phyloP scores from a whole-genome alignment of 371 early-diverging fungal species.

The Coemansia sp. region DNA sequence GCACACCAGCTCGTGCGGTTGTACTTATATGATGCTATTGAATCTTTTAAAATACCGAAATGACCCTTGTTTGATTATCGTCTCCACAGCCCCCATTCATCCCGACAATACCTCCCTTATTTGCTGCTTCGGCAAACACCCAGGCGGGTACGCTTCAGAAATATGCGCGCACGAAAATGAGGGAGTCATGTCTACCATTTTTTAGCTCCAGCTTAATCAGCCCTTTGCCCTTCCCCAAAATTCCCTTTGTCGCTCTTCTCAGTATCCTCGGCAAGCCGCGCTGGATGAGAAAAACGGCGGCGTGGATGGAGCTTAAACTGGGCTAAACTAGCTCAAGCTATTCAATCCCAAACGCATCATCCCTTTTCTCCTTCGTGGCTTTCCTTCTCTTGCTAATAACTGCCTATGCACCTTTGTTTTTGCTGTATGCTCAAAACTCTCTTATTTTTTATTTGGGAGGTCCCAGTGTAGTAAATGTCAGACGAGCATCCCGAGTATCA shows the following conservation, averaged over 20 bases:
- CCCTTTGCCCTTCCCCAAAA: neutral
- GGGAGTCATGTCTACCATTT: neutral
- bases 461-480: constrained; percentile 43
- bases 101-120: constrained; percentile 6
- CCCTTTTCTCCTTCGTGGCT: constrained; percentile 2
- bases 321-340: neutral
- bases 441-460: neutral
- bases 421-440: neutral
- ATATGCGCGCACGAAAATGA: neutral
- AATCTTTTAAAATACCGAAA: constrained; percentile 7
- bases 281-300: neutral
- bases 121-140: neutral
- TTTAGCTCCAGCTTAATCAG: constrained; percentile 2
- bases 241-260: neutral
- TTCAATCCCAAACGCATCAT: neutral
- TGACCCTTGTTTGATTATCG: constrained; percentile 15
- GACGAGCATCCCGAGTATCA: constrained; percentile 26
- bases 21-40: constrained; percentile 10
- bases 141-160: neutral
- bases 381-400: constrained; percentile 3
- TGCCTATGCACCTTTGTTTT: constrained; percentile 5
- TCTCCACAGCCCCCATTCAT: constrained; percentile 11
- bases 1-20: neutral
- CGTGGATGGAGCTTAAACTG: neutral
- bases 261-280: neutral